Conservation (phyloP, 768 basidiomycete genomes). For the Pholiota molesta region DNA sequence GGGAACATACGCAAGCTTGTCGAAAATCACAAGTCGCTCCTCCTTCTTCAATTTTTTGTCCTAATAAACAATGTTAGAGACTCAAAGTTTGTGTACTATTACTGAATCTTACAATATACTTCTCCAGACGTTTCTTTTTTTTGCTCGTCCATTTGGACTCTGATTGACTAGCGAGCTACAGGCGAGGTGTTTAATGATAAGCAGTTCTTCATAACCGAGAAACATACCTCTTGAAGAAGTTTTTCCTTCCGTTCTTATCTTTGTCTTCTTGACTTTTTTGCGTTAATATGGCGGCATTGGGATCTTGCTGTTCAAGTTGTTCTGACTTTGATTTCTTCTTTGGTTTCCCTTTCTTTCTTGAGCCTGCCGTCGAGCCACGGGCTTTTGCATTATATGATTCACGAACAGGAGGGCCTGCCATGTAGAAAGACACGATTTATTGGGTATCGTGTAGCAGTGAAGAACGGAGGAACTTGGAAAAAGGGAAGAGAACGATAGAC, state of each 20-base stretch:
- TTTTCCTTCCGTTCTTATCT: slow-evolving; percentile 61
- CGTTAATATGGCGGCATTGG: slow-evolving; percentile 61
- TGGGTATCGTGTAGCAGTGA: neutral
- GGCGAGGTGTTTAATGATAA: slow-evolving; percentile 10
- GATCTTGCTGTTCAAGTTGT: slow-evolving; percentile 38
- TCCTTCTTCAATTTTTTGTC: slow-evolving; percentile 94
- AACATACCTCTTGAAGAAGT: slow-evolving; percentile 60
- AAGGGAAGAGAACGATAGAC: neutral
- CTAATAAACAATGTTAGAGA: slow-evolving; percentile 38
- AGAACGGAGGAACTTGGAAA: neutral
- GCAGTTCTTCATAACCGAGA: neutral
- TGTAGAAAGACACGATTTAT: neutral
- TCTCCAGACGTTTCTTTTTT: slow-evolving; percentile 88
- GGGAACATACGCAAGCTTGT: slow-evolving; percentile 75
- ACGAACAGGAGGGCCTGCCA: slow-evolving; percentile 29
- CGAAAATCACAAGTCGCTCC: slow-evolving; percentile 73
- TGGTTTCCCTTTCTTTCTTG: slow-evolving; percentile 64
- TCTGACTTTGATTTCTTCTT: slow-evolving; percentile 28
- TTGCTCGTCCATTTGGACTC: slow-evolving; percentile 79
- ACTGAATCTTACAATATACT: slow-evolving; percentile 74
- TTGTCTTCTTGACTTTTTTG: slow-evolving; percentile 65
- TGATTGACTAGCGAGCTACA: slow-evolving; percentile 51
- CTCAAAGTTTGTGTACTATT: neutral
- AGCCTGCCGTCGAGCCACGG: slow-evolving; percentile 60
- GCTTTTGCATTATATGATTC: slow-evolving; percentile 67